phyloP scores from a whole-genome alignment of 257 asterid genomes.

The Ocimum tenuiflorum region DNA sequence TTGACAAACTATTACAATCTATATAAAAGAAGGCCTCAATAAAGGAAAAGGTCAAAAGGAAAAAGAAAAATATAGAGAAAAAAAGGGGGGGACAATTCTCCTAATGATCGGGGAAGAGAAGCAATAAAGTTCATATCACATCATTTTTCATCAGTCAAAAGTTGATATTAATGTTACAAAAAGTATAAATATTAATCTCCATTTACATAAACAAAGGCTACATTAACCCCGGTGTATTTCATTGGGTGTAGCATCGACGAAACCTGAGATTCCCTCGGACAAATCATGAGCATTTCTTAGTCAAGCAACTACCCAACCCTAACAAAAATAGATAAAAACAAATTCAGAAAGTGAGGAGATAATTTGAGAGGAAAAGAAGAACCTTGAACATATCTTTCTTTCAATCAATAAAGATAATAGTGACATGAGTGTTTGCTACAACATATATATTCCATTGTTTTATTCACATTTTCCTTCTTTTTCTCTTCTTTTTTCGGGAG shows the following conservation, averaged over 20 bases:
- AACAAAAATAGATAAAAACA: neutral
- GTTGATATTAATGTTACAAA: neutral
- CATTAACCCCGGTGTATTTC: neutral
- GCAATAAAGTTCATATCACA: neutral
- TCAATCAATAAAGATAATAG: slow-evolving; percentile 2
- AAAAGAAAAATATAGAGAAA: neutral
- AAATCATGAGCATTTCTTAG: neutral
- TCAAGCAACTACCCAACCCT: neutral
- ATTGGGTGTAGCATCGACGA: neutral
- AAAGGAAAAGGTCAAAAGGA: slow-evolving; percentile 1
- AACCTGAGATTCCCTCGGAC: neutral
- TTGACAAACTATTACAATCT: too few species aligned
- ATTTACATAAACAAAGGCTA: neutral
- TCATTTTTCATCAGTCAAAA: neutral
- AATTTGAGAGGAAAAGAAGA: neutral
- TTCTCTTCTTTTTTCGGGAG: too few species aligned
- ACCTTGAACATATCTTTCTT: slow-evolving; percentile 11
- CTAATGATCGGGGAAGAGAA: neutral
- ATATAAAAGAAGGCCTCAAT: neutral
- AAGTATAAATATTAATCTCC: neutral
- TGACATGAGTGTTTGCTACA: slow-evolving; percentile 5
- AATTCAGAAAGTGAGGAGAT: neutral
- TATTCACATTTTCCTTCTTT: too few species aligned
- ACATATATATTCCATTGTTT: neutral
- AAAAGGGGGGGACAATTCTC: neutral